A percentile compares a stretch with the other conserved stretches of the same genome.
These are phyloP conservation scores for Sugiyamaella sp. DNA, from an alignment of 1,139 yeast species.

Conservation along the genomic window DNA sequence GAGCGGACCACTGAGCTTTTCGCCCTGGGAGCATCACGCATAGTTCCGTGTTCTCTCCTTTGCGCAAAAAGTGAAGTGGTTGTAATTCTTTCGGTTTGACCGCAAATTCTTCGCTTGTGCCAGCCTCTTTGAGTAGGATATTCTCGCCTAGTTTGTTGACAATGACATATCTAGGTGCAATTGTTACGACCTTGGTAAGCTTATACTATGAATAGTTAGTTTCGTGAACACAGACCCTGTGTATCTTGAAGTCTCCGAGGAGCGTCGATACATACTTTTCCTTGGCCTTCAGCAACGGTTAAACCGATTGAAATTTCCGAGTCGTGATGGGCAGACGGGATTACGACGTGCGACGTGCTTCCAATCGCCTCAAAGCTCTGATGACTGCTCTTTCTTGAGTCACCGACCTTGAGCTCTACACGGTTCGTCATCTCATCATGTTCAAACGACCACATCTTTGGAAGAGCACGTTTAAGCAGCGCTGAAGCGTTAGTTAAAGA, in stretches of 20 bases:
- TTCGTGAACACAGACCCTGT: background rate
- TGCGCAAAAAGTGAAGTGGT: constrained; percentile 69
- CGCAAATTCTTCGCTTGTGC: constrained; percentile 34
- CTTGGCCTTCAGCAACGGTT: constrained; percentile 81
- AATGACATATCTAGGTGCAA: constrained; percentile 82
- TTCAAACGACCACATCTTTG: constrained; percentile 86
- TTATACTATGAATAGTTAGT: constrained; percentile 49
- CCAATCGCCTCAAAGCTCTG: constrained; percentile 91
- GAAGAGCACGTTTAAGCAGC: constrained; percentile 48
- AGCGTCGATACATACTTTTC: constrained; percentile 44
- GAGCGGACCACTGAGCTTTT: constrained; percentile 72
- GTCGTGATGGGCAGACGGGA: constrained; percentile 57
- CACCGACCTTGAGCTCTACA: constrained; percentile 68
- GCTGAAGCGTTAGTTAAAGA: constrained; percentile 34
- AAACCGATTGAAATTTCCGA: constrained; percentile 78
- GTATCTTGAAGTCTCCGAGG: no score
- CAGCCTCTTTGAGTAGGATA: constrained; percentile 69
- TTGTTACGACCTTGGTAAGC: constrained; percentile 72
- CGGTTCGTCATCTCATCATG: constrained; percentile 63
- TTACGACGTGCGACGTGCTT: constrained; percentile 66
- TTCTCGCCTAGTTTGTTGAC: constrained; percentile 62
- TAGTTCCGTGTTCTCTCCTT: constrained; percentile 54
- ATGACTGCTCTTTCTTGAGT: constrained; percentile 75
- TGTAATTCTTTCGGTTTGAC: constrained; percentile 50
- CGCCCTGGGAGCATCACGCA: constrained; percentile 52